A percentile compares a stretch with the other conserved stretches of the same genome.
These are phyloP conservation scores for Arctostaphylos glauca DNA, from an alignment of 148 eudicot species.

Conservation along the genomic window DNA sequence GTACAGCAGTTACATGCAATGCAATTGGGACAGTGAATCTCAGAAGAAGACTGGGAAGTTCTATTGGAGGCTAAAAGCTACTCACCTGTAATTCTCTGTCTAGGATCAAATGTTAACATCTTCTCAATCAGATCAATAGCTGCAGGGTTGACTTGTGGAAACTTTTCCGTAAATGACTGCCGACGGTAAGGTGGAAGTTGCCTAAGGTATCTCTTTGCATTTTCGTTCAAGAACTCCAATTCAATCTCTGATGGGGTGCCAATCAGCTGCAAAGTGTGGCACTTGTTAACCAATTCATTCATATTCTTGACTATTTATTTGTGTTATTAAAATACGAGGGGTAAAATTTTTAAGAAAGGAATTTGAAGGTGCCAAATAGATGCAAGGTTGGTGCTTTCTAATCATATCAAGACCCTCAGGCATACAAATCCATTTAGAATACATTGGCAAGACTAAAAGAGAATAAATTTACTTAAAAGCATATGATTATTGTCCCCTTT, in stretches of 20 bases:
- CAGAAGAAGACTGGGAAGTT: background rate
- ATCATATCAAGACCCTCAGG: background rate
- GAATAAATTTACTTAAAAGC: background rate
- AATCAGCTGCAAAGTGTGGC: slow-evolving; percentile 42
- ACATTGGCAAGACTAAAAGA: background rate
- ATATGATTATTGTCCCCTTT: background rate
- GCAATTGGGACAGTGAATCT: background rate
- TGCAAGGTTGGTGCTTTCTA: background rate
- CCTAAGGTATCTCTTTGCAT: slow-evolving; percentile 87
- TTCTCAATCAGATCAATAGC: slow-evolving; percentile 94
- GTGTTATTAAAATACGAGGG: background rate
- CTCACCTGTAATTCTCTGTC: slow-evolving; percentile 86
- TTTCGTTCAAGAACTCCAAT: slow-evolving; percentile 80
- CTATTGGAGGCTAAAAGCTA: background rate
- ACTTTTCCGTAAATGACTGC: slow-evolving; percentile 81
- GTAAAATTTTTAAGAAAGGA: background rate
- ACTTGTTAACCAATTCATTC: background rate
- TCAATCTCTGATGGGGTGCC: slow-evolving; percentile 95
- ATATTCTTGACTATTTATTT: background rate
- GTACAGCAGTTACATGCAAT: background rate
- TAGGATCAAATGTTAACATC: slow-evolving; percentile 95
- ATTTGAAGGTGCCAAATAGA: background rate
- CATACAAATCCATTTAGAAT: background rate
- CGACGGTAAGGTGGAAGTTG: slow-evolving; percentile 71
- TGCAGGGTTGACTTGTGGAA: slow-evolving; percentile 73